Base-by-base conservation (phyloP, 2,329 filamentous ascomycete species). In the Paecilomyces variotii region DNA sequence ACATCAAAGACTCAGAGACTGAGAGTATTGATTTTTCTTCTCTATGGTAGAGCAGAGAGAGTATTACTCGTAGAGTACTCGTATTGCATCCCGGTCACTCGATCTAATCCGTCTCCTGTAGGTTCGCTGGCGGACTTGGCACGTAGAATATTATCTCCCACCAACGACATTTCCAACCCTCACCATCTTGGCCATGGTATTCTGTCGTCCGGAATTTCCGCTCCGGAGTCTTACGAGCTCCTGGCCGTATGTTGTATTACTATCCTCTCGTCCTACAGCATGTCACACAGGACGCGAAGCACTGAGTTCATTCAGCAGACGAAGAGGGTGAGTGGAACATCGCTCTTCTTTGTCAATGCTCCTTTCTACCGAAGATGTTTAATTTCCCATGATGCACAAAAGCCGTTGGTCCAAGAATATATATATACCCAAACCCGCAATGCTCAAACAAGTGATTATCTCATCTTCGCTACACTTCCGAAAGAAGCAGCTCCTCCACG, bases 81-180 rank as follows among this genome's bases (percentile, higher is more conserved):
- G 26, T 26, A 11, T 45, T 61, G 65, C 62, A 67, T 66, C 66
- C 64, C 63, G 64, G 62, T 51, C 45, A 19, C 19, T 19, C 19
- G 1, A 19, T 19, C 19, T 19, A 19, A 19, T 19, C 19, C 19
- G n/a, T 6, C 14, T 45, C 14, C 6, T 19, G 14, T 45, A 45
- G 35, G 35, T 24, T 45, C 35, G n/a, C 12, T 45, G 39, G 39
- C 39, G 39, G 39, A 45, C 39, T 45, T 45, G 39, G 39, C 39
- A 45, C 19, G 19, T 19, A 9, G n/a, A 4, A 39, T 4, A 39
- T 10, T 45, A 45, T 45, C 39, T 45, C 39, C 39, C 39, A 19
- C 39, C 39, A 45, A 45, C 39, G 39, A 45, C 39, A 9, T 45
- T 24, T 32, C 39, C 39, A 24, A 24, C 39, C 24, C 39, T 14